Percentiles rank a stretch among this genome's conserved stretches.
Evolutionary conservation across 495 filamentous ascomycete species (phyloP).

Genomic region (Rusavskia elegans): DNA sequence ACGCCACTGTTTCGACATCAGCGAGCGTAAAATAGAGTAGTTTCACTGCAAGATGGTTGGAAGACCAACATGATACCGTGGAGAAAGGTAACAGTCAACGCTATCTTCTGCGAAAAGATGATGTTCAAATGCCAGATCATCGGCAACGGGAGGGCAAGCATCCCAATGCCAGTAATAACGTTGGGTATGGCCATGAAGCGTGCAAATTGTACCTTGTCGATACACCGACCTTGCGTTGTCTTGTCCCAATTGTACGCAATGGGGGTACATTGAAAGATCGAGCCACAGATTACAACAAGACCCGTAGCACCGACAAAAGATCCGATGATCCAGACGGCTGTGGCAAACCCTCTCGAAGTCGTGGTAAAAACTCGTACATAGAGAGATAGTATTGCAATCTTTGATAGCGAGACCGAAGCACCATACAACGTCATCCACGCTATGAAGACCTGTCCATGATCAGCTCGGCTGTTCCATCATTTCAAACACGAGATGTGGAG

Average conservation of each 20-base stretch:
- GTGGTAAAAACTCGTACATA: constrained; percentile 24
- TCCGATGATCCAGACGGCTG: constrained; percentile 7
- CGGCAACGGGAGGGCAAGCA: constrained; percentile 22
- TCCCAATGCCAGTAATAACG: constrained; percentile 19
- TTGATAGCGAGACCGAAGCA: constrained; percentile 19
- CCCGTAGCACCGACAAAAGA: constrained; percentile 7
- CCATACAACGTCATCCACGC: constrained; percentile 18
- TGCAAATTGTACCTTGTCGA: constrained; percentile 15
- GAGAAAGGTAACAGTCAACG: constrained; percentile 26
- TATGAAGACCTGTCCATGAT: constrained; percentile 2
- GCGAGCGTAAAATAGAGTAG: too few relatives aligned
- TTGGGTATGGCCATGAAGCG: constrained; percentile 19
- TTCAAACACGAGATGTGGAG: too few relatives aligned
- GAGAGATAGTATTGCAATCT: constrained; percentile 24
- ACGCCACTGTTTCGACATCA: constrained; percentile 15
- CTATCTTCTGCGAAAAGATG: constrained; percentile 20
- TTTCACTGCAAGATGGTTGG: too few relatives aligned
- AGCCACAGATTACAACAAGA: constrained; percentile 7
- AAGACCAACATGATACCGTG: constrained; percentile 25
- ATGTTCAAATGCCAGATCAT: constrained; percentile 20
- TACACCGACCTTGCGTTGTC: constrained; percentile 12
- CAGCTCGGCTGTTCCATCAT: too few relatives aligned
- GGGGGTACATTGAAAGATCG: constrained; percentile 14
- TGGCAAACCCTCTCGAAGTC: constrained; percentile 15
- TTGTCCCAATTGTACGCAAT: constrained; percentile 12